phyloP scores from a whole-genome alignment of 495 filamentous ascomycete species.

The Daldinia loculata region DNA sequence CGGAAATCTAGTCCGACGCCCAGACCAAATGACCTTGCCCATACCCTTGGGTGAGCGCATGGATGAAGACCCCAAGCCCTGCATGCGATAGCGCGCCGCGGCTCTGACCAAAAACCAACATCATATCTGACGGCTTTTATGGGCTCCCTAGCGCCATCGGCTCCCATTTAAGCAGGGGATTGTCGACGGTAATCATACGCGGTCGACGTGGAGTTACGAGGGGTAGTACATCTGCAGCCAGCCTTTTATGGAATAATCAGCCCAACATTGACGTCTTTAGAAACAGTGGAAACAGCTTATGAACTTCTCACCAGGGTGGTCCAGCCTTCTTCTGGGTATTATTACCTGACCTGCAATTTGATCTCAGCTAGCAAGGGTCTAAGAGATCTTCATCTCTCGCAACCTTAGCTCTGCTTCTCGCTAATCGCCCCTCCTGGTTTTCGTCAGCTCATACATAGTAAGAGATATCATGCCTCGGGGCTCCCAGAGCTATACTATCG shows the following conservation, averaged over 20 bases:
- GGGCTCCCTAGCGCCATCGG: slow-evolving; percentile 43
- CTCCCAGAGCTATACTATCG: slow-evolving; percentile 33
- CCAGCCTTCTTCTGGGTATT: slow-evolving; percentile 40
- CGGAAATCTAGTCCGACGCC: slow-evolving; percentile 43
- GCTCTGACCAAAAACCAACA: slow-evolving; percentile 40
- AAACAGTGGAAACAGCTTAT: slow-evolving; percentile 40
- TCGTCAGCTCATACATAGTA: slow-evolving; percentile 29
- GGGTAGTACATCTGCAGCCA: slow-evolving; percentile 44
- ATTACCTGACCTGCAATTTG: slow-evolving; percentile 40
- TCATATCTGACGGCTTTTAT: slow-evolving; percentile 44
- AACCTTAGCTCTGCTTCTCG: slow-evolving; percentile 37
- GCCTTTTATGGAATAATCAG: slow-evolving; percentile 40
- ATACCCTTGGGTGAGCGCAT: slow-evolving; percentile 36
- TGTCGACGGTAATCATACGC: slow-evolving; percentile 41
- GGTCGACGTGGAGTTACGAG: slow-evolving; percentile 44
- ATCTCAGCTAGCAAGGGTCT: slow-evolving; percentile 39
- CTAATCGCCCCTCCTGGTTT: slow-evolving; percentile 41
- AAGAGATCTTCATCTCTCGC: slow-evolving; percentile 42
- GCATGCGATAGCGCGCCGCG: slow-evolving; percentile 43
- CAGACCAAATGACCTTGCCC: slow-evolving; percentile 40
- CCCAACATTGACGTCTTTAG: slow-evolving; percentile 42
- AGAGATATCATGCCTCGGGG: slow-evolving; percentile 40
- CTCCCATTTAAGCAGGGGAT: slow-evolving; percentile 42
- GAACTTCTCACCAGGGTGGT: slow-evolving; percentile 31
- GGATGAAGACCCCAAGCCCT: slow-evolving; percentile 34